Conservation (phyloP, 2,329 filamentous ascomycete genomes). For the Fusarium sp. region DNA sequence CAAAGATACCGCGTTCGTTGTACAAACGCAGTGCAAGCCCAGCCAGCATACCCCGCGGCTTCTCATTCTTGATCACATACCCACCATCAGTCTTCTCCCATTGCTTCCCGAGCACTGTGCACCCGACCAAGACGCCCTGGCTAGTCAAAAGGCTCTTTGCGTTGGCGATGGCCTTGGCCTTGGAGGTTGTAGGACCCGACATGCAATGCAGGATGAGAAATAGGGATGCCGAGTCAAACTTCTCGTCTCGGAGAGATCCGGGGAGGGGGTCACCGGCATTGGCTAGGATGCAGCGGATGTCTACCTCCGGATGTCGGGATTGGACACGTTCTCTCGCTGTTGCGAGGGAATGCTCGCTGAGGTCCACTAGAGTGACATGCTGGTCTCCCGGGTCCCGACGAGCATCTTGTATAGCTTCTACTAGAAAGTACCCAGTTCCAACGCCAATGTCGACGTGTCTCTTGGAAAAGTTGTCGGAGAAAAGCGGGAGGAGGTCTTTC, state of each 20-base stretch:
- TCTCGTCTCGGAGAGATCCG: not conserved
- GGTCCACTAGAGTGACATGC: slow-evolving; percentile 7
- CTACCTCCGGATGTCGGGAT: too few relatives aligned
- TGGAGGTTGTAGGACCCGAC: not conserved
- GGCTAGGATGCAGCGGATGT: too few relatives aligned
- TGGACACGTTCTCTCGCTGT: not conserved
- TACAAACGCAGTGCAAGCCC: too few relatives aligned
- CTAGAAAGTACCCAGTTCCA: slow-evolving; percentile 11
- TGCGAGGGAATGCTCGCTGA: not conserved
- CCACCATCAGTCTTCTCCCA: slow-evolving; percentile 1
- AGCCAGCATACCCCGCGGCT: too few relatives aligned
- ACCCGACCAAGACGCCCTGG: slow-evolving; percentile 4
- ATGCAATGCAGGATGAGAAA: slow-evolving; percentile 11
- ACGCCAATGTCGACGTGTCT: slow-evolving; percentile 16
- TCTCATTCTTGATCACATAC: not conserved
- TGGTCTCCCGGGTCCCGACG: not conserved
- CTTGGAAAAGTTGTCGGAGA: slow-evolving; percentile 5
- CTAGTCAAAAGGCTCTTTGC: not conserved
- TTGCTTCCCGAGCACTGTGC: slow-evolving; percentile 5
- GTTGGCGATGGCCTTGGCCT: not conserved
- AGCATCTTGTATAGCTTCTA: not conserved
- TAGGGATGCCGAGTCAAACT: slow-evolving; percentile 4
- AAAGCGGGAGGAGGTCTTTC: not conserved
- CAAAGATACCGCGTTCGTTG: slow-evolving; percentile 2
- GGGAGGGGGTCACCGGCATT: too few relatives aligned